These are phyloP conservation scores for Agapanthus africanus DNA, from an alignment of 106 monocot genomes.

Conservation along the genomic window DNA sequence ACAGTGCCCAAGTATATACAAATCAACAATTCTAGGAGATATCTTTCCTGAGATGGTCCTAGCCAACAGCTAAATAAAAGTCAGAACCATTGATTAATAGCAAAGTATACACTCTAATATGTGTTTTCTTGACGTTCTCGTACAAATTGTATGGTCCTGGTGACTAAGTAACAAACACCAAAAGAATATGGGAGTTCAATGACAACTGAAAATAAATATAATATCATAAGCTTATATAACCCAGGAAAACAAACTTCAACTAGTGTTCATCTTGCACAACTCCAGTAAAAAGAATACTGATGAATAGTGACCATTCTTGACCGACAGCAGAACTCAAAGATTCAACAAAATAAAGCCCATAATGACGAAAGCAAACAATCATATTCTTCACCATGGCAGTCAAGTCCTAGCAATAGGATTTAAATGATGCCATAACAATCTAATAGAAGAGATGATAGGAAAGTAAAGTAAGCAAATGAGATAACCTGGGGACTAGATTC, in stretches of 20 bases:
- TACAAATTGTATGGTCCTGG: not conserved
- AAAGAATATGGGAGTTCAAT: not conserved
- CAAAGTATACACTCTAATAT: not conserved
- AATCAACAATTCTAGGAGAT: not conserved
- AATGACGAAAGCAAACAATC: not conserved
- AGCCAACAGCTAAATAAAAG: not conserved
- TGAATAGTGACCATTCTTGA: not conserved
- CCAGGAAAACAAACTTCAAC: not conserved
- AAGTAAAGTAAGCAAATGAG: not conserved
- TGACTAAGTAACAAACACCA: not conserved
- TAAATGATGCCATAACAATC: not conserved
- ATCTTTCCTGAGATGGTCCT: not conserved
- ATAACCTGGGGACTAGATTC: not conserved
- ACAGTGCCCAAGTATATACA: not conserved
- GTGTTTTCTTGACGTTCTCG: not conserved
- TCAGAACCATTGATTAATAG: not conserved
- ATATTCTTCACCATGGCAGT: not conserved
- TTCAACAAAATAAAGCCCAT: not conserved
- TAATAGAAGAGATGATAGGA: not conserved
- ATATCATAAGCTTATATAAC: not conserved
- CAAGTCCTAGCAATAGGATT: not conserved
- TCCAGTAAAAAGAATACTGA: not conserved
- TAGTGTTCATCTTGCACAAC: not conserved
- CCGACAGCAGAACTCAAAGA: not conserved
- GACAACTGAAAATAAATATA: not conserved